A percentile compares a stretch with the other conserved stretches of the same genome.
Conservation (phyloP, 2,329 filamentous ascomycete genomes). For the Cercospora citrullina region DNA sequence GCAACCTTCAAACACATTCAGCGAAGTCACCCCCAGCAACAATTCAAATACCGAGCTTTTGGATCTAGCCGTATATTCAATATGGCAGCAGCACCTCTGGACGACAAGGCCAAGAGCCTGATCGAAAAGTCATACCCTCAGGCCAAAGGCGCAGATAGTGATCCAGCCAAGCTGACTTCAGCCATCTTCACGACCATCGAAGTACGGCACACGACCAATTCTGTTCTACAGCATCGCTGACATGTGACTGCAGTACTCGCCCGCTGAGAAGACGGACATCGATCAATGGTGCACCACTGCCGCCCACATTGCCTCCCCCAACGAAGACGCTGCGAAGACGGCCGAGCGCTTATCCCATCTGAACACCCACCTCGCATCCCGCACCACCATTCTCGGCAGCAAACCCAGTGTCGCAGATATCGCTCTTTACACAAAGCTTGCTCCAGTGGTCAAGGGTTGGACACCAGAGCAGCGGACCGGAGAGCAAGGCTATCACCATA, state of each 20-base stretch:
- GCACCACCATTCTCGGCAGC: constrained; percentile 82
- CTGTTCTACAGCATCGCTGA: neutral
- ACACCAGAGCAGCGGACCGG: constrained; percentile 83
- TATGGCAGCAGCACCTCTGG: constrained; percentile 37
- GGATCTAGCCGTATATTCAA: constrained; percentile 18
- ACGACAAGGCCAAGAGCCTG: constrained; percentile 37
- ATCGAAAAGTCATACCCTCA: constrained; percentile 39
- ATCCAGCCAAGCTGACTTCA: constrained; percentile 39
- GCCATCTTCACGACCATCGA: constrained; percentile 38
- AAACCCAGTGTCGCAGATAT: constrained; percentile 89
- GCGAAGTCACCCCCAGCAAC: constrained; percentile 4
- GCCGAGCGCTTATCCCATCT: constrained; percentile 72
- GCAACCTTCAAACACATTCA: neutral
- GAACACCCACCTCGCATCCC: constrained; percentile 82
- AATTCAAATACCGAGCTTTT: neutral
- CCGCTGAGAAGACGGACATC: constrained; percentile 81
- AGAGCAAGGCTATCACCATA: constrained; percentile 83
- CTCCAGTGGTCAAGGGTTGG: constrained; percentile 77
- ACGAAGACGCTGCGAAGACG: constrained; percentile 58
- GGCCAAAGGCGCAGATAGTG: constrained; percentile 34
- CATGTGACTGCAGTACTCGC: constrained; percentile 59
- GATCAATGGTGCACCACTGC: constrained; percentile 84
- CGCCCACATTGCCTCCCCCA: constrained; percentile 63
- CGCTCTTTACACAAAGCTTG: constrained; percentile 76
- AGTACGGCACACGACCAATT: constrained; percentile 27